These are phyloP conservation scores for Coemansia nantahalensis DNA, from an alignment of 192 early-diverging fungal species.

Conservation along the genomic window DNA sequence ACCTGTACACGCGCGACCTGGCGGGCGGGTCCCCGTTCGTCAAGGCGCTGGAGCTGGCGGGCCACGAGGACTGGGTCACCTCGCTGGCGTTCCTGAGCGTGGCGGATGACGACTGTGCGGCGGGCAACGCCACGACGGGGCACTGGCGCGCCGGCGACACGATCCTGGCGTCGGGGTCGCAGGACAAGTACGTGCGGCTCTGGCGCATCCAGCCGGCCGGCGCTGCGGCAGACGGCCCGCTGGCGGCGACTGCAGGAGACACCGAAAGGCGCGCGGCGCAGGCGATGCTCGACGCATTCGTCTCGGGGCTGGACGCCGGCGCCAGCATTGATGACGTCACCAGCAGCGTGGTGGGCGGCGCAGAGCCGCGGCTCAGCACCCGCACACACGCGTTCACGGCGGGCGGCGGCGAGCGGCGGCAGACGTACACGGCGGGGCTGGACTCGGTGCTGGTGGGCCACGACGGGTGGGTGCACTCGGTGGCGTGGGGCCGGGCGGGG, in stretches of 20 bases:
- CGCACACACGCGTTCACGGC: slow-evolving; percentile 69
- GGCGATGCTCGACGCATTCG: slow-evolving; percentile 23
- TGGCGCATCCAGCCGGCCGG: slow-evolving; percentile 58
- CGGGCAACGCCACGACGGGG: slow-evolving; percentile 12
- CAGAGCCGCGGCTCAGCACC: slow-evolving; percentile 66
- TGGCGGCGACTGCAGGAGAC: slow-evolving; percentile 1
- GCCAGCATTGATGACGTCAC: background rate
- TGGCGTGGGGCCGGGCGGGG: slow-evolving; percentile 65
- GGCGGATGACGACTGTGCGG: slow-evolving; percentile 21
- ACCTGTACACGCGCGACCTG: slow-evolving; percentile 60
- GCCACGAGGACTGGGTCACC: slow-evolving; percentile 94
- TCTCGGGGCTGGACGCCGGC: background rate
- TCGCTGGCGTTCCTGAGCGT: slow-evolving; percentile 71
- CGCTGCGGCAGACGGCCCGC: slow-evolving; percentile 4
- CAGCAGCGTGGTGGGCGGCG: slow-evolving; percentile 1
- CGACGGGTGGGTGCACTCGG: slow-evolving; percentile 92
- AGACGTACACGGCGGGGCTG: slow-evolving; percentile 61
- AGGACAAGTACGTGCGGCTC: slow-evolving; percentile 90
- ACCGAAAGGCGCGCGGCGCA: slow-evolving; percentile 9
- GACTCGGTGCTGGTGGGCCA: slow-evolving; percentile 93
- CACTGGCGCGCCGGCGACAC: slow-evolving; percentile 75
- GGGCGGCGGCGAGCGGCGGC: background rate
- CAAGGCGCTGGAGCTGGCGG: slow-evolving; percentile 64
- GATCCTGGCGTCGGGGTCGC: slow-evolving; percentile 82
- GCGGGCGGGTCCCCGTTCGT: slow-evolving; percentile 55